Conservation (phyloP, 176 grass and related monocot species). For the Bromus sterilis region DNA sequence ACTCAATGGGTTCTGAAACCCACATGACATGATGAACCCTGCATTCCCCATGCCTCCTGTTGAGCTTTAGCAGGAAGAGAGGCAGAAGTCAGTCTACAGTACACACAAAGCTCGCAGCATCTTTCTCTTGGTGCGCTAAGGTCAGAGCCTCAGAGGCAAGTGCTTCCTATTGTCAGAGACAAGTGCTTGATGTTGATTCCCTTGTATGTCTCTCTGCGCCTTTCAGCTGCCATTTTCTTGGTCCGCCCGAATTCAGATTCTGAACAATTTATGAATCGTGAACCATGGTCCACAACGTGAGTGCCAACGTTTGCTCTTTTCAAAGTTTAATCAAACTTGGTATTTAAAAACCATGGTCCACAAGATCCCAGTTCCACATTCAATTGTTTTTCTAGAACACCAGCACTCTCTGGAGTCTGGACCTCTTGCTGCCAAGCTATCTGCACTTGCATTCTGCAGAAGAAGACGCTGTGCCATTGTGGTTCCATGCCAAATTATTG, state of each 20-base stretch:
- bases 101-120: neutral
- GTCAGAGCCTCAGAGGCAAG: constrained; percentile 1
- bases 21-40: neutral
- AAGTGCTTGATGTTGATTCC: constrained; percentile 22
- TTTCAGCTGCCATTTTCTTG: constrained; percentile 25
- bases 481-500: constrained; percentile 17
- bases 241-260: neutral
- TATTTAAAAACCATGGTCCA: too few relatives aligned
- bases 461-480: neutral
- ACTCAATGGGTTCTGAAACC: neutral
- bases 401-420: neutral
- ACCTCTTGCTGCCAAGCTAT: neutral
- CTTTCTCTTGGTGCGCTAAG: neutral
- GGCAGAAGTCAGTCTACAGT: neutral
- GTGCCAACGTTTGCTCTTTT: neutral
- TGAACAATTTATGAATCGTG: neutral
- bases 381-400: neutral
- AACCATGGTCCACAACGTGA: neutral
- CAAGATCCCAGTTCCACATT: constrained; percentile 8
- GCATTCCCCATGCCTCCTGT: neutral
- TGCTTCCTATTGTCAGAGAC: constrained; percentile 13
- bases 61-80: neutral
- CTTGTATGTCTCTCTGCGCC: neutral
- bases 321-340: neutral
- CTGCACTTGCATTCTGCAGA: neutral